Evolutionary conservation across 2,329 filamentous ascomycete species (phyloP), one percentile per base, ranked within the genome.

Genomic region (Hypoxylon sp.): DNA sequence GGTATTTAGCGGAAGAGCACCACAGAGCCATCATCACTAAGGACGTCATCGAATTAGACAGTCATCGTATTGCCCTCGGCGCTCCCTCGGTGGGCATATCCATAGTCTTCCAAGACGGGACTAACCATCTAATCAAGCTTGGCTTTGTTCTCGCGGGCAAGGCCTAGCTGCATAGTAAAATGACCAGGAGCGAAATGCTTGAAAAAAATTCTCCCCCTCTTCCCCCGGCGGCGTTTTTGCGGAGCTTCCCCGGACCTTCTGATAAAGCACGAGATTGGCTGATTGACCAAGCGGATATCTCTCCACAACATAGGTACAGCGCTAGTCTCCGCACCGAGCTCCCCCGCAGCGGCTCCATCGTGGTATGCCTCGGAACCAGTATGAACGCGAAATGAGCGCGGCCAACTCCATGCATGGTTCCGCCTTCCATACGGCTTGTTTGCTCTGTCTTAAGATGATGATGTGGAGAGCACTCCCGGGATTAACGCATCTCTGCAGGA

Each of bases 221-320:
- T 58, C 16, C 22, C 54, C 14, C 12, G 32, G 54, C 65, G 65
- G 65, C 63, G 38, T n/a, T 64, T 68, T 68, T 56, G 49, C 66
- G 66, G 66, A 58, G 63, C 66, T 68, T 68, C 63, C 63, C 60
- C 63, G 66, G 66, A 64, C 42, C 48, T 61, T 65, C 32, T 46
- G 42, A 20, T 20, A 33, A 58, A 36, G 33, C 28, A 18, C 20
- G 16, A 33, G 18, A 20, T 14, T 46, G 30, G 14, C 18, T 9
- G 44, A 44, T 8, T 40, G 24, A 45, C 40, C 44, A 52, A 40
- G 49, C 49, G 32, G 20, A 30, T 28, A 26, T 54, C 50, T 61
- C 53, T 42, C 46, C 60, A 57, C 46, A 30, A 52, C n/a, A n/a
- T n/a, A n/a, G n/a, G n/a, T n/a, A n/a, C n/a, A n/a, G 45, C 12